Evolutionary conservation across 2,329 filamentous ascomycete genomes (phyloP), one percentile per base, ranked within the genome.

Genomic region (Cordyceps militaris): DNA sequence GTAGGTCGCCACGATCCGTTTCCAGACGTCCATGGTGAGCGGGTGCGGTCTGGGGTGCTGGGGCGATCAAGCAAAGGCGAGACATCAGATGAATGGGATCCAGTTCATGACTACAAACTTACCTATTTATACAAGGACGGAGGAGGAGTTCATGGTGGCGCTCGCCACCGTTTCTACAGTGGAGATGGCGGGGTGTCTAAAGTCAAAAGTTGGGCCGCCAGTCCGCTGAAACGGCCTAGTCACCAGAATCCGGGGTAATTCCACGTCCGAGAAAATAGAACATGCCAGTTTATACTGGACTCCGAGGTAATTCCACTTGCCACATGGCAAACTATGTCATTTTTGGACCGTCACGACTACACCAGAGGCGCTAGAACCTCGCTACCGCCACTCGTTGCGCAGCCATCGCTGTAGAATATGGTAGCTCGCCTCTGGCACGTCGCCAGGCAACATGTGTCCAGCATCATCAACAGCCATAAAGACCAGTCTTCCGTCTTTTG

Each of bases 1-100:
- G 60, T 72, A 63, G 11, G 57, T 59, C 26, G 56, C 57, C 30
- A 67, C 65, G 21, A 65, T 59, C 34, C 55, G 59, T 13, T 52
- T 49, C 67, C 68, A 70, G 11, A 50, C 55, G 16, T 51, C 46
- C 46, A 46, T 44, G 13, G 44, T 11, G 13, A 24, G 23, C n/a
- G 7, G 21, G 5, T 4, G 47, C 21, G 21, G 19, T n/a, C n/a
- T 38, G 14, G 34, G 3, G 34, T 38, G 34, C 14, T n/a, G n/a
- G 28, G 32, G 30, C 6, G 26, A 23, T 24, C 21, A 21, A 16
- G 8, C n/a, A 19, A 11, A 10, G 19, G 19, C n/a, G 10, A 7
- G 3, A n/a, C 26, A 53, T 43, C 24, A 23, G 38, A 43, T n/a
- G 26, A 53, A 43, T 5, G 11, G 10, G 50, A 10, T 13, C 4